Percentiles rank a stretch among this genome's conserved stretches.
phyloP scores from a whole-genome alignment of 1,139 yeast species.

The Protomyces gravidus region DNA sequence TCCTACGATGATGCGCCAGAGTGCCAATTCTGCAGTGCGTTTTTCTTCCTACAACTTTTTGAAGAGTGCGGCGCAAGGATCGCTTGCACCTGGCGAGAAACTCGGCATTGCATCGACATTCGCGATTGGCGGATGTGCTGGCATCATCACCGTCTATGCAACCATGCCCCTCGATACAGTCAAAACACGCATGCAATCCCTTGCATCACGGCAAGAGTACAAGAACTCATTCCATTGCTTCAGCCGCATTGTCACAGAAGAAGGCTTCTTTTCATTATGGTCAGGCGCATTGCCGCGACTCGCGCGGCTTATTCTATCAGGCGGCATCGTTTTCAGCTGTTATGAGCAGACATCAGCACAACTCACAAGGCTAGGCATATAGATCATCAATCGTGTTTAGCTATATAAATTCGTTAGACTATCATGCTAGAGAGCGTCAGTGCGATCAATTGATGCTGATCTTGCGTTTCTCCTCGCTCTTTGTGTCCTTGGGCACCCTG shows the following conservation, averaged over 20 bases:
- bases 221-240: slow-evolving; percentile 77
- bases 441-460: slow-evolving; percentile 12
- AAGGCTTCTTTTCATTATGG: slow-evolving; percentile 93
- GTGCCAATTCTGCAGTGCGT: slow-evolving; percentile 90
- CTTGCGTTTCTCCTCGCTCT: slow-evolving; percentile 31
- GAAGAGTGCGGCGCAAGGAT: slow-evolving; percentile 74
- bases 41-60: slow-evolving; percentile 88
- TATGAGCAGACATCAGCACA: slow-evolving; percentile 28
- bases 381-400: background rate
- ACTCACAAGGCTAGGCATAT: slow-evolving; percentile 20
- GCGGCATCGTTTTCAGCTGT: slow-evolving; percentile 92
- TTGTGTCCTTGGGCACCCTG: slow-evolving; percentile 46
- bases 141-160: slow-evolving; percentile 78
- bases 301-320: slow-evolving; percentile 85
- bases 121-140: slow-evolving; percentile 87
- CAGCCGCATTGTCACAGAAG: slow-evolving; percentile 70
- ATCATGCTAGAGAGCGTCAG: background rate
- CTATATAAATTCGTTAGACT: background rate
- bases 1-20: slow-evolving; percentile 93
- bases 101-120: slow-evolving; percentile 76
- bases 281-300: slow-evolving; percentile 96
- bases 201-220: slow-evolving; percentile 71
- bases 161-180: slow-evolving; percentile 99
- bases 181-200: slow-evolving; percentile 94
- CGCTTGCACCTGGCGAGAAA: slow-evolving; percentile 58